Conservation (phyloP, 306 rosid species). For the Rubus idaeus region DNA sequence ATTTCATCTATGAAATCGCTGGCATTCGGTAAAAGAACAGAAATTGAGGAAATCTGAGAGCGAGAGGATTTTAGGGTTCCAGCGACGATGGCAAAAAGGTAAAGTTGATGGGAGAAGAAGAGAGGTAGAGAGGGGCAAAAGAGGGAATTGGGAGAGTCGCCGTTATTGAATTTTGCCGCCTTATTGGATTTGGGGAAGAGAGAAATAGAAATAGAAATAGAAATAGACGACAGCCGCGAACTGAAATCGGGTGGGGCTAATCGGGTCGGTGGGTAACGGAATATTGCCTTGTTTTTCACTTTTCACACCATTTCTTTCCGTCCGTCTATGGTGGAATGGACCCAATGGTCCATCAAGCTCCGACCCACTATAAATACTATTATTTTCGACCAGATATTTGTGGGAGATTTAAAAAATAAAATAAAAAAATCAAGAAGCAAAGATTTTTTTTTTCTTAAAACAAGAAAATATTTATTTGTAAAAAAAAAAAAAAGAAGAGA, state of each 20-base stretch:
- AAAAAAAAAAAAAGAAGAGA: no score
- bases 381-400: no score
- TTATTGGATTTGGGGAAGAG: slow-evolving; percentile 5
- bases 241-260: no score
- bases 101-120: not conserved
- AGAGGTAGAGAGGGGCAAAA: not conserved
- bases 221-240: no score
- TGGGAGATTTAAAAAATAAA: no score
- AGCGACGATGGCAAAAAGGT: not conserved
- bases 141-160: not conserved
- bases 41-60: slow-evolving; percentile 5
- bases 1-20: slow-evolving; percentile 28
- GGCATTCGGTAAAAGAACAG: not conserved
- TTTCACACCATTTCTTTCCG: not conserved
- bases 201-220: not conserved
- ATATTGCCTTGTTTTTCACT: not conserved
- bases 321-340: not conserved
- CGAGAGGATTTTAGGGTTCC: not conserved
- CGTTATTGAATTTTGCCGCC: slow-evolving; percentile 17
- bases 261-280: not conserved
- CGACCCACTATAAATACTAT: not conserved
- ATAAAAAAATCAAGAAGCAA: no score
- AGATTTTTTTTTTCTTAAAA: no score
- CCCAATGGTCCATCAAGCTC: not conserved
- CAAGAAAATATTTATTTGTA: no score